phyloP scores from a whole-genome alignment of 768 basidiomycete species.

The Phaffia tasmanica region DNA sequence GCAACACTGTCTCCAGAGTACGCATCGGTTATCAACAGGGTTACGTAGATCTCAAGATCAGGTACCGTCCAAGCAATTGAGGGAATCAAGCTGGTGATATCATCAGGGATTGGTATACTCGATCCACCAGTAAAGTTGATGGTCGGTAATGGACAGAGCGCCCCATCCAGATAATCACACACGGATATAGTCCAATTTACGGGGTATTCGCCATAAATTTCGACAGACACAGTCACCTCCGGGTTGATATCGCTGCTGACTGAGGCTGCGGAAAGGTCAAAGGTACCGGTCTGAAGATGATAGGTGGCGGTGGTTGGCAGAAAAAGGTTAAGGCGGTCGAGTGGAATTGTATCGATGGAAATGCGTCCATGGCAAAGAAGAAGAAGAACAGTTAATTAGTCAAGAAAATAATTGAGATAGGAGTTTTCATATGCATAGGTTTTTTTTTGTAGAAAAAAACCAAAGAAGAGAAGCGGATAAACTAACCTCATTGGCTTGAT shows the following conservation, averaged over 20 bases:
- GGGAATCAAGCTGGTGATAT: constrained; percentile 45
- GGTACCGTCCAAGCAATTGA: constrained; percentile 75
- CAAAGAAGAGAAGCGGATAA: not conserved
- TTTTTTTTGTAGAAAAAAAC: not conserved
- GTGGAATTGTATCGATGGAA: not conserved
- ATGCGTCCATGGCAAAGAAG: not conserved
- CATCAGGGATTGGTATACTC: constrained; percentile 34
- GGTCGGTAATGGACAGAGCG: constrained; percentile 65
- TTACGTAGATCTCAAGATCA: constrained; percentile 80
- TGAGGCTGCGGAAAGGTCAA: constrained; percentile 75
- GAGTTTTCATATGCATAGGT: not conserved
- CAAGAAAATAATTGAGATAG: not conserved
- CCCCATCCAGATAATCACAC: constrained; percentile 64
- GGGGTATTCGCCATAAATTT: constrained; percentile 75
- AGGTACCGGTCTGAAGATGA: constrained; percentile 51
- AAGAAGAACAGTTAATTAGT: not conserved
- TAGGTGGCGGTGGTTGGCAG: constrained; percentile 38
- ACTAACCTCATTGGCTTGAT: constrained; percentile 31
- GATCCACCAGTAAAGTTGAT: constrained; percentile 61
- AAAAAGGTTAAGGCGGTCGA: not conserved
- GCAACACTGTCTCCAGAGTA: constrained; percentile 64
- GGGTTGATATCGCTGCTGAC: constrained; percentile 60
- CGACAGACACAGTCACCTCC: constrained; percentile 65
- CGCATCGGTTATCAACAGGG: constrained; percentile 60
- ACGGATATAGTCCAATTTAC: constrained; percentile 78